Conservation (phyloP, 257 asterid species). For the Osmanthus fragrans region DNA sequence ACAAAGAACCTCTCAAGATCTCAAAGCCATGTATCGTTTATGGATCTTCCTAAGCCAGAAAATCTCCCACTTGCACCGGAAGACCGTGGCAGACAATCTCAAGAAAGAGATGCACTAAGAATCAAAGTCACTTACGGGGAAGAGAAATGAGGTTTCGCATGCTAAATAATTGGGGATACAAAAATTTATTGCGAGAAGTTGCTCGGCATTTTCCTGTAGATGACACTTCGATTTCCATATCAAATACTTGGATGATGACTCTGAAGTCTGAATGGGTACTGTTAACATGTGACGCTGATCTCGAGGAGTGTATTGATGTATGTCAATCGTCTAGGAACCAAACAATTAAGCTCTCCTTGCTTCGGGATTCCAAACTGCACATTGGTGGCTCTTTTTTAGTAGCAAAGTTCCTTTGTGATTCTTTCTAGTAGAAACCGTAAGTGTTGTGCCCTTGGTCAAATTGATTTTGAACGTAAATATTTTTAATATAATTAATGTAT, state of each 20-base stretch:
- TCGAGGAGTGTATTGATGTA: conserved; percentile 76
- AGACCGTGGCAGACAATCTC: too few species aligned
- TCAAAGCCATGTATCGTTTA: too few species aligned
- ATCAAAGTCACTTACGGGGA: conserved; percentile 72
- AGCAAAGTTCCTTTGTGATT: conserved; percentile 33
- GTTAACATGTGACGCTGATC: conserved; percentile 81
- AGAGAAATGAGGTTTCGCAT: conserved; percentile 74
- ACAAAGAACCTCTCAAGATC: too few species aligned
- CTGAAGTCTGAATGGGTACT: conserved; percentile 88
- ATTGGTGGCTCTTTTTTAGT: conserved; percentile 46
- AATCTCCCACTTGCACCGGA: too few species aligned
- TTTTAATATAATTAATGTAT: too few species aligned
- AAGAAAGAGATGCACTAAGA: too few species aligned
- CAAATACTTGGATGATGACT: conserved; percentile 89
- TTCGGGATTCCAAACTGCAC: conserved; percentile 39
- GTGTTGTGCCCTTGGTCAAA: too few species aligned
- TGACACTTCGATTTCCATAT: conserved; percentile 46
- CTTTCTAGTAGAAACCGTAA: too few species aligned
- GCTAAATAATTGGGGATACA: conserved; percentile 57
- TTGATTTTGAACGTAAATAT: too few species aligned
- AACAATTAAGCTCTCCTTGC: conserved; percentile 61
- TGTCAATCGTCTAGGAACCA: conserved; percentile 45
- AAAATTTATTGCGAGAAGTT: conserved; percentile 58
- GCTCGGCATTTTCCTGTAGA: conserved; percentile 61
- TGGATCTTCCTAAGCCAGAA: too few species aligned